Percentiles rank a stretch among this genome's conserved stretches.
Evolutionary conservation across 169 alveolate genomes (phyloP).

Genomic region (Babesia sp.): DNA sequence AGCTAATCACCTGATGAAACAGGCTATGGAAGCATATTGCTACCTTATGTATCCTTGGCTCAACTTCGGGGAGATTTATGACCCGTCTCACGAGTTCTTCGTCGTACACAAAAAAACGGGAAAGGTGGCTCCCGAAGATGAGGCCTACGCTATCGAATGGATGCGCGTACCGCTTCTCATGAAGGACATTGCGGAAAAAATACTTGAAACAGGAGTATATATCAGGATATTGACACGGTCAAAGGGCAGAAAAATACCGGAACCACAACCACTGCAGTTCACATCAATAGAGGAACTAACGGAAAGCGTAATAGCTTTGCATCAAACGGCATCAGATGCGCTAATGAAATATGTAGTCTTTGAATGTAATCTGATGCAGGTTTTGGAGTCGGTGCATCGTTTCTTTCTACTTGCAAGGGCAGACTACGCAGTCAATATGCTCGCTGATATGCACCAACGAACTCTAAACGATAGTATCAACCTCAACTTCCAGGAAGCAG

Average conservation of each 20-base stretch:
- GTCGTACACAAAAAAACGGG: constrained; percentile 1
- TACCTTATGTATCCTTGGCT: constrained; percentile 34
- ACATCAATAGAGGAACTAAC: constrained; percentile 29
- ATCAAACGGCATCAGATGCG: constrained; percentile 19
- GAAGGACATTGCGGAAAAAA: constrained; percentile 17
- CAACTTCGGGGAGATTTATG: constrained; percentile 26
- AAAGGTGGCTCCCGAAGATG: background rate
- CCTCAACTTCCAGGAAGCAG: constrained; percentile 38
- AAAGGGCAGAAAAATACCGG: background rate
- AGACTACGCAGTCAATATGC: constrained; percentile 15
- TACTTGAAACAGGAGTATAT: constrained; percentile 17
- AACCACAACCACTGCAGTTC: constrained; percentile 14
- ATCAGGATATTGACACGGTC: constrained; percentile 15
- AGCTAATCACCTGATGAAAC: constrained; percentile 31
- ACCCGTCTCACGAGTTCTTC: constrained; percentile 46
- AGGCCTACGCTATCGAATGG: constrained; percentile 13
- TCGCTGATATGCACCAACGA: constrained; percentile 1
- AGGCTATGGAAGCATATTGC: constrained; percentile 37
- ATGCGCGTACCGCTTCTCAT: constrained; percentile 11
- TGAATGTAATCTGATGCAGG: constrained; percentile 11
- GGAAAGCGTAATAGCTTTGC: constrained; percentile 7
- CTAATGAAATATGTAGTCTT: constrained; percentile 14
- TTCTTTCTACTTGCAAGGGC: constrained; percentile 18
- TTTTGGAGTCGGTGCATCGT: constrained; percentile 31
- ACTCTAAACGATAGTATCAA: background rate